Conservation (phyloP, 2,329 filamentous ascomycete species). For the Exophiala bonariae region DNA sequence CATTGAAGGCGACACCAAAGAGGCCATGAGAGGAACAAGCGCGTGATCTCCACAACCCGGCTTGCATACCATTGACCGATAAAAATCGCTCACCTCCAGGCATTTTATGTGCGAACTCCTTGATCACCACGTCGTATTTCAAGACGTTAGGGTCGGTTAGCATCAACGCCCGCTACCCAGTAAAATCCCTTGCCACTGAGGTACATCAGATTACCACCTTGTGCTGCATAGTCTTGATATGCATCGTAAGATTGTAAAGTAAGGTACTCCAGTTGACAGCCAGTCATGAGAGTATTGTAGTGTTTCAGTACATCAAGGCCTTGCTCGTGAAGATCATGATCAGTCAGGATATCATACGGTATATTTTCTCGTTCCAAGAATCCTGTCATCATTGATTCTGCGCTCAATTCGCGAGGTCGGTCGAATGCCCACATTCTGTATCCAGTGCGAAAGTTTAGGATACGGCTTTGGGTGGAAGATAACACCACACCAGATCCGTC, state of each 20-base stretch:
- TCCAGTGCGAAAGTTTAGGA: slow-evolving; percentile 40
- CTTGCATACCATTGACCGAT: slow-evolving; percentile 32
- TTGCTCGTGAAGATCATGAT: slow-evolving; percentile 35
- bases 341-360: slow-evolving; percentile 37
- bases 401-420: slow-evolving; percentile 38
- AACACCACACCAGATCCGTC: slow-evolving; percentile 38
- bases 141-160: slow-evolving; percentile 30
- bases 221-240: slow-evolving; percentile 30
- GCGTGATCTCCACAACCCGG: slow-evolving; percentile 36
- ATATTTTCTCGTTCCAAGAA: slow-evolving; percentile 35
- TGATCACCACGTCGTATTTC: slow-evolving; percentile 36
- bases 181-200: slow-evolving; percentile 40
- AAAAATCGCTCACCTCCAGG: slow-evolving; percentile 34
- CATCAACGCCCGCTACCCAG: slow-evolving; percentile 27
- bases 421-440: slow-evolving; percentile 38
- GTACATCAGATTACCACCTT: slow-evolving; percentile 39
- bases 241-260: slow-evolving; percentile 31
- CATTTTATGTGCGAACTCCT: slow-evolving; percentile 33
- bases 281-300: slow-evolving; percentile 31
- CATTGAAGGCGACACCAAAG: slow-evolving; percentile 34
- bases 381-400: slow-evolving; percentile 37
- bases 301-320: slow-evolving; percentile 21
- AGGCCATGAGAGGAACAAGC: slow-evolving; percentile 34
- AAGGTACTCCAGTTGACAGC: slow-evolving; percentile 38
- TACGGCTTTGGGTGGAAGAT: slow-evolving; percentile 35